Base-by-base conservation (phyloP, 352 stramenopile genomes). In the Globisporangium alternatum region DNA sequence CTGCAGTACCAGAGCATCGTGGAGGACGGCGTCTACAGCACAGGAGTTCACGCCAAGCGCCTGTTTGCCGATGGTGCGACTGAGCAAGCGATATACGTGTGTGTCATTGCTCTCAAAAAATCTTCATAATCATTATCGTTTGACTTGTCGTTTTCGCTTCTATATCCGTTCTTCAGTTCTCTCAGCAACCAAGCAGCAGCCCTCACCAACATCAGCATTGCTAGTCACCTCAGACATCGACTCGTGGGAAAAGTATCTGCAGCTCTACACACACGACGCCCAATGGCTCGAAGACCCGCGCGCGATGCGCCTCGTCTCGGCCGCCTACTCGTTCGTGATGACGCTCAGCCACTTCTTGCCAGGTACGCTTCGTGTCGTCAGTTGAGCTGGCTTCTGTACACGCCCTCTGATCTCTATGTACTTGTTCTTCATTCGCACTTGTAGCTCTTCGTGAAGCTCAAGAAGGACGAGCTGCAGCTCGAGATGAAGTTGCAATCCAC, bases 241-340 rank as follows among this genome's bases (percentile, higher is more conserved):
- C 5, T 75, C 71, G 4, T 91, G 82, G 82, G 68, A 62, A 19
- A 49, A 80, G 28, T 89, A 80, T 56, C 48, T 85, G n/a, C 65
- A 71, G 15, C 64, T 79, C 7, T 84, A 84, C 43, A 68, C 70
- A 9, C 66, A 63, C 45, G 62, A 76, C 8, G n/a, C 57, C 2
- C 28, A 43, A n/a, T 81, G 71, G 65, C 48, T 86, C n/a, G 33
- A 59, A 1, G 69, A 87, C 52, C 31, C 56, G 33, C 66, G 64
- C 33, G 72, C 72, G 5, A 12, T 86, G 31, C 71, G 81, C 7
- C 70, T 93, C 30, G 58, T 88, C 9, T 93, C 84, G 6, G 83
- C 82, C 13, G 77, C 79, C 15, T 91, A 86, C 73, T 89, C 81
- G 21, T 93, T 81, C 62, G 75, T 85, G 49, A 75, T 88, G 68